phyloP scores from a whole-genome alignment of 1,139 yeast genomes.

The Tardiomyces digboiensis region DNA sequence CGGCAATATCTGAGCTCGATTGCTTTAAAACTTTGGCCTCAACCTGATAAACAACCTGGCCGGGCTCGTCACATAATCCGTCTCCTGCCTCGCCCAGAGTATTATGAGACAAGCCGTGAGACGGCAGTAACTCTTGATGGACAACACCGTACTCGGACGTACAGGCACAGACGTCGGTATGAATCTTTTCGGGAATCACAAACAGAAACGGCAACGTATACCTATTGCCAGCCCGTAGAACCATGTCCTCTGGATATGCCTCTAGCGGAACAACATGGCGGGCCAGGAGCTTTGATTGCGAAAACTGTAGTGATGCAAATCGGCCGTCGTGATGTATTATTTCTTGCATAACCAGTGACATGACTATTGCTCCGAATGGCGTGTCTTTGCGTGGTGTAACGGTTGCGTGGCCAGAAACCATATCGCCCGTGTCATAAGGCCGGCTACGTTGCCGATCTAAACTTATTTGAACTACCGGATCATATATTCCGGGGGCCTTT shows the following conservation, averaged over 20 bases:
- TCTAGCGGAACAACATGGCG: not conserved
- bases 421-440: not conserved
- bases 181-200: not conserved
- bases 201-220: not conserved
- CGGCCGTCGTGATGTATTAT: not conserved
- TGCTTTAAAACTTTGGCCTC: not conserved
- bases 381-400: not conserved
- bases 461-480: not conserved
- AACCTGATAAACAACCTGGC: not conserved
- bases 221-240: not conserved
- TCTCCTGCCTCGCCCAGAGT: not conserved
- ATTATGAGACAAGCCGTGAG: not conserved
- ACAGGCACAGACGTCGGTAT: not conserved
- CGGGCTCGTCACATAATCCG: not conserved
- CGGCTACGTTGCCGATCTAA: not conserved
- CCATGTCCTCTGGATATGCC: not conserved
- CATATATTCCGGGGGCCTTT: not conserved
- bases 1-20: not conserved
- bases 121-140: not conserved
- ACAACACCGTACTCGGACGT: not conserved
- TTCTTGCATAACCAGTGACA: not conserved
- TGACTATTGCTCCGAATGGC: not conserved
- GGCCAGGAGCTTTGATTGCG: not conserved
- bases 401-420: not conserved
- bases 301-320: not conserved